Base-by-base conservation (phyloP, 106 monocot genomes). In the Triglochin maritima region DNA sequence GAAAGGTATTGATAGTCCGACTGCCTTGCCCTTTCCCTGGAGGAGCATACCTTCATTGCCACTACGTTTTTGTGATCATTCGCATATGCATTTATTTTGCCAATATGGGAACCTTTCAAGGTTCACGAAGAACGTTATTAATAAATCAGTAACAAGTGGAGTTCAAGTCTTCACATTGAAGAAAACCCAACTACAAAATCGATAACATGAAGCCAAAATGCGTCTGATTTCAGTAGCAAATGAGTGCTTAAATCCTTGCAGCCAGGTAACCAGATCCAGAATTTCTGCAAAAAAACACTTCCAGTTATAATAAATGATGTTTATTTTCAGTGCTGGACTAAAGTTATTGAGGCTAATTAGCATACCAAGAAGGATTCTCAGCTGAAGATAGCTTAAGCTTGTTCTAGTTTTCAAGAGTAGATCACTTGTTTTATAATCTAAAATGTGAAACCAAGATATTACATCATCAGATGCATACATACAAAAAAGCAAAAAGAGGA, bases 321-420 rank as follows among this genome's bases (percentile, higher is more conserved):
- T 3, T 4, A 46, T 46, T 8, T 55, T 46, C 6, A 53, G 3
- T 2, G 55, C 9, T 12, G 4, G 14, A 12, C 14, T 7, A 45
- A 7, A 42, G 14, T 48, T 6, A 43, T 58, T n/a, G 4, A 70
- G 44, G 29, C 60, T 49, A 59, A n/a, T 16, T 55, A 53, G 46
- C 74, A 79, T 76, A 93, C 95, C 87, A 52, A 95, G 58, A 73
- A 85, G 53, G 55, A 78, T 17, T 50, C 79, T 79, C 70, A 95
- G 67, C 44, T 70, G 85, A 71, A 90, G 79, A 76, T 87, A 87
- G 69, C 57, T 73, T 51, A 82, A 12, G 49, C 60, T 74, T 64
- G 72, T 56, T 76, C 50, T 82, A 46, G 90, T n/a, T 66, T 43
- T 68, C 7, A 57, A 77, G 49, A 83, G 14, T 1, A 42, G 64